Conservation (phyloP, 2,329 filamentous ascomycete genomes). For the Penicillium aurantiogriseum region DNA sequence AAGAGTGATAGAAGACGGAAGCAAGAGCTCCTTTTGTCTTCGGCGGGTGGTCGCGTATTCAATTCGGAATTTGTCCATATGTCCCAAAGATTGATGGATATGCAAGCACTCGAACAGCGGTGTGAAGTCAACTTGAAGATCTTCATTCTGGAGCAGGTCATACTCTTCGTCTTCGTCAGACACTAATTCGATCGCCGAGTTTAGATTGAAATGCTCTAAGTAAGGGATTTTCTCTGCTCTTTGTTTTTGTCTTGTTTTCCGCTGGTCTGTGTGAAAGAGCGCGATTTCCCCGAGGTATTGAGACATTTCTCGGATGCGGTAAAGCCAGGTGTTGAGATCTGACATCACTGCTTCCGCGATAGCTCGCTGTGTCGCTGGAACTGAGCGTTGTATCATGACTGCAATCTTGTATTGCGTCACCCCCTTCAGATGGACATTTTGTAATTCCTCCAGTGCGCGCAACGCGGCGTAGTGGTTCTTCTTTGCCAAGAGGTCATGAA, state of each 20-base stretch:
- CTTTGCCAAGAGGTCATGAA: constrained; percentile 84
- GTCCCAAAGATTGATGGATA: constrained; percentile 91
- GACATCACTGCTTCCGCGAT: constrained; percentile 97
- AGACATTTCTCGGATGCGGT: constrained; percentile 89
- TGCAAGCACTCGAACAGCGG: constrained; percentile 93
- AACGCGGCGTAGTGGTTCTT: constrained; percentile 96
- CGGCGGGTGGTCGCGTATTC: constrained; percentile 91
- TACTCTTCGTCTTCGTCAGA: constrained; percentile 95
- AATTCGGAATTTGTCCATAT: constrained; percentile 83
- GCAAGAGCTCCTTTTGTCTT: constrained; percentile 84
- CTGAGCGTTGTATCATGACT: constrained; percentile 92
- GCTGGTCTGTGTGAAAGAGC: constrained; percentile 91
- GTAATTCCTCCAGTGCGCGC: constrained; percentile 89
- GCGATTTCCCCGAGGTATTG: constrained; percentile 95
- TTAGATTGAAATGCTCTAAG: constrained; percentile 81
- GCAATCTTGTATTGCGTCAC: constrained; percentile 93
- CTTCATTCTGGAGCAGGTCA: constrained; percentile 91
- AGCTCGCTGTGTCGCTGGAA: constrained; percentile 84
- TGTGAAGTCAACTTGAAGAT: constrained; percentile 89
- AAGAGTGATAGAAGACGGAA: constrained; percentile 73
- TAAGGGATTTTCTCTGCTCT: constrained; percentile 73
- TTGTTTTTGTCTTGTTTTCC: constrained; percentile 78
- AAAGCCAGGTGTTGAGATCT: constrained; percentile 96
- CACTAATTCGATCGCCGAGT: constrained; percentile 92
- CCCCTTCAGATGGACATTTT: constrained; percentile 93